phyloP scores from a whole-genome alignment of 768 basidiomycete genomes.

The Rhizopogon vinicolor region DNA sequence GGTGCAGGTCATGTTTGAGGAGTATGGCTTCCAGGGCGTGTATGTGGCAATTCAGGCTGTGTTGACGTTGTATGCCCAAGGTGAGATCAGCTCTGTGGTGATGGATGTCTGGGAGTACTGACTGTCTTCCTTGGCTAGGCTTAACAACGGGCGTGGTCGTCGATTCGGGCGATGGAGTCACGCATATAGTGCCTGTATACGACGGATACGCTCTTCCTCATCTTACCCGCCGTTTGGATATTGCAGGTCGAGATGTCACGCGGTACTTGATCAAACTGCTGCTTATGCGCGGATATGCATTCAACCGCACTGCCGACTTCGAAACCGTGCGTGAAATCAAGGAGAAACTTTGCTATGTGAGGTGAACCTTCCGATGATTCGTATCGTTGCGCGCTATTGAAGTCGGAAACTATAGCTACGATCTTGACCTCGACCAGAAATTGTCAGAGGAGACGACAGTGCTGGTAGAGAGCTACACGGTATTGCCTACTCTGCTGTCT shows the following conservation, averaged over 20 bases:
- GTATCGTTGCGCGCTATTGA: not conserved
- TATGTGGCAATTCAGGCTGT: constrained; percentile 99
- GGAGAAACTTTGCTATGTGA: constrained; percentile 97
- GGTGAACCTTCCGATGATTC: constrained; percentile 37
- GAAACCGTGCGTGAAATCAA: constrained; percentile 99
- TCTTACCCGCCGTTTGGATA: constrained; percentile 90
- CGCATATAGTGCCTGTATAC: constrained; percentile 98
- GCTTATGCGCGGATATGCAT: constrained; percentile 99
- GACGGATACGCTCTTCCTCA: constrained; percentile 96
- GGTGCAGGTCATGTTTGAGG: constrained; percentile 99
- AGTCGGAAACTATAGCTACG: constrained; percentile 56
- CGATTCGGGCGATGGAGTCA: constrained; percentile 98
- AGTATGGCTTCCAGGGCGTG: constrained; percentile 93
- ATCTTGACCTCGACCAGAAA: constrained; percentile 91
- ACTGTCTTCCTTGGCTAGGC: constrained; percentile 45
- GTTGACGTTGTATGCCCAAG: constrained; percentile 96
- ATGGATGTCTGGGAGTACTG: not conserved
- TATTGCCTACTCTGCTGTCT: constrained; percentile 35
- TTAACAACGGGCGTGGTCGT: constrained; percentile 98
- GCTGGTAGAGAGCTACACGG: constrained; percentile 94
- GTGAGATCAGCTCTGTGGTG: constrained; percentile 38
- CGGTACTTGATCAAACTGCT: constrained; percentile 99
- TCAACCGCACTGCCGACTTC: constrained; percentile 99
- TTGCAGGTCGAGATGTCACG: constrained; percentile 97
- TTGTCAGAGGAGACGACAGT: constrained; percentile 95